A percentile compares a stretch with the other conserved stretches of the same genome.
Conservation (phyloP, 176 grass and related monocot genomes). For the Aegilops sharonensis region DNA sequence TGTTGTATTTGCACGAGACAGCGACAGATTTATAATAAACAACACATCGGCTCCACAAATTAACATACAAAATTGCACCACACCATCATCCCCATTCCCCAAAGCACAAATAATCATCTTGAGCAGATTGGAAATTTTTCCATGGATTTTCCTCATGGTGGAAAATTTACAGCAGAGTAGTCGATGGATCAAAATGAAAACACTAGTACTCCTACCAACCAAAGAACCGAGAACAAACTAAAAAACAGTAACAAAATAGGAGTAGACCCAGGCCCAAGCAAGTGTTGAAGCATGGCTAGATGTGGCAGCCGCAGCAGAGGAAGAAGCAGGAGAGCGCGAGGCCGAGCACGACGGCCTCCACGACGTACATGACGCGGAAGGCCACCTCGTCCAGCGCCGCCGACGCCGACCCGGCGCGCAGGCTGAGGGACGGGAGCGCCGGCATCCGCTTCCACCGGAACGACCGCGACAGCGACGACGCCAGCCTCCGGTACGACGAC, state of each 20-base stretch:
- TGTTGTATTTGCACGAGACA: neutral
- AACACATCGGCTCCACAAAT: neutral
- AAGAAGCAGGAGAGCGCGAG: slow-evolving; percentile 86
- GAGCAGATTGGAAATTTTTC: neutral
- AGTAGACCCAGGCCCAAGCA: too few relatives aligned
- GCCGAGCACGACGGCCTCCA: slow-evolving; percentile 85
- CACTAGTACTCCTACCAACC: neutral
- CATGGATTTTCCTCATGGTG: neutral
- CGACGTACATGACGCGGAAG: slow-evolving; percentile 68
- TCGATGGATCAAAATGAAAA: neutral
- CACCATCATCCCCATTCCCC: neutral
- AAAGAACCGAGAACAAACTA: neutral
- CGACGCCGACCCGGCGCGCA: slow-evolving; percentile 43
- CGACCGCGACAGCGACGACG: slow-evolving; percentile 48
- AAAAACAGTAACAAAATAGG: neutral
- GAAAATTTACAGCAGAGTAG: slow-evolving; percentile 17
- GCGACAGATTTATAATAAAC: neutral
- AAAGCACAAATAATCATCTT: neutral
- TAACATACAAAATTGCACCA: neutral
- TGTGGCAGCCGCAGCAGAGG: slow-evolving; percentile 81
- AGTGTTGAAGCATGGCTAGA: slow-evolving; percentile 9
- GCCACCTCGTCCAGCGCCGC: slow-evolving; percentile 52
- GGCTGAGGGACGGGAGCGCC: slow-evolving; percentile 31
- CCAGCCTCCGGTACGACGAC: slow-evolving; percentile 30
- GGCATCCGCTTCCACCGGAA: slow-evolving; percentile 44